Evolutionary conservation across 306 rosid genomes (phyloP), one percentile per base, ranked within the genome.

Genomic region (Cyamopsis tetragonoloba): DNA sequence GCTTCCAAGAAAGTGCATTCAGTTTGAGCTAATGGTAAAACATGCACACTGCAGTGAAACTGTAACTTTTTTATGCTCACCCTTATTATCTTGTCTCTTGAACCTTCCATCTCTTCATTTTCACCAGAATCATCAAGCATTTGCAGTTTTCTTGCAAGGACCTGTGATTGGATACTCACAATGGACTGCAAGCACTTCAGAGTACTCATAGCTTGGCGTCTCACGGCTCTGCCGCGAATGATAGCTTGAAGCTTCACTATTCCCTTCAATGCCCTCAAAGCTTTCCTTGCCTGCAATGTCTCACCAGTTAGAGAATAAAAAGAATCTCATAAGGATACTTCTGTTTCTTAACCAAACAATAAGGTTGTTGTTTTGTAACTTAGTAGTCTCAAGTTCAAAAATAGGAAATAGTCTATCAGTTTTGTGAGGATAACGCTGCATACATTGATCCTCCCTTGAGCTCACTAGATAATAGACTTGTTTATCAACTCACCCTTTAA

Each of bases 161-260:
- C 87, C 17, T 83, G 87, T 19, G 98, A 84, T 19, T 93, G 97
- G 61, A 93, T 88, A 66, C 77, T 93, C 14, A 93, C 86, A 17
- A 93, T 84, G 77, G 98, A 93, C 64, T 93, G 90, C 86, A 93
- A 82, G 80, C 93, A 79, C 77, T 86, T 88, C 14, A 93, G 86
- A 31, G 97, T 88, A 51, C 77, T 84, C 55, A 88, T 72, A 50
- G 98, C 90, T 82, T 93, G 95, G 41, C 96, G 93, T 56, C 98
- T 83, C 53, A 93, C 97, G 48, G 96, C 95, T 75, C 86, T 72
- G 35, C 98, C 97, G 1, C 98, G 80, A 38, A 93, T 89, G 24
- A 93, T 83, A 28, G 98, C 97, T 82, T 93, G 98, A 49, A 93
- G 98, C 79, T 71, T 93, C 83, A 93, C 97, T 71, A 93, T 89